Conservation (phyloP, 257 asterid genomes). For the Fraxinus excelsior region DNA sequence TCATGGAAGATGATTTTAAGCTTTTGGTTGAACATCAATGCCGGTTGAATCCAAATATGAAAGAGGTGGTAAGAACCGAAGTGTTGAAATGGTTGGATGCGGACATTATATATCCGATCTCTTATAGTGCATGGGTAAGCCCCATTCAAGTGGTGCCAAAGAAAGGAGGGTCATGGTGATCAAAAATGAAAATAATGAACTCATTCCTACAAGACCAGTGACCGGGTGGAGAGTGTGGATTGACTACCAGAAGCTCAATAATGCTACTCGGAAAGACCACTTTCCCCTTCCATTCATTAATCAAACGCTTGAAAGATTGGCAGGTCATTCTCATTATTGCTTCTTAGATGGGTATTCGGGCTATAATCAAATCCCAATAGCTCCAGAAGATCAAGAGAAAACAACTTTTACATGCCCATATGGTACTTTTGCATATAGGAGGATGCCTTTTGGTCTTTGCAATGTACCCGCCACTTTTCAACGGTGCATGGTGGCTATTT, state of each 20-base stretch:
- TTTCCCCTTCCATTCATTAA: not conserved
- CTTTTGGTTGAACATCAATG: not conserved
- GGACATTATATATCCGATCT: not conserved
- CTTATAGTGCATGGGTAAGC: not conserved
- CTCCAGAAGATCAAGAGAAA: not conserved
- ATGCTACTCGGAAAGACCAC: too few species aligned
- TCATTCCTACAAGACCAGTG: not conserved
- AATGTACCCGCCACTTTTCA: not conserved
- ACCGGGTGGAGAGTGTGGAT: not conserved
- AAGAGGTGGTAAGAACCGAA: not conserved
- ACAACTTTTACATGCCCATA: not conserved
- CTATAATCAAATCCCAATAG: too few species aligned
- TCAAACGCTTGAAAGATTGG: not conserved
- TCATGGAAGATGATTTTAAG: too few species aligned
- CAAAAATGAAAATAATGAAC: not conserved
- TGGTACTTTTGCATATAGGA: not conserved
- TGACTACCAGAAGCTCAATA: too few species aligned
- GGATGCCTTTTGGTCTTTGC: not conserved
- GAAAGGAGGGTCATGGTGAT: not conserved
- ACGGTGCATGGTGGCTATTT: not conserved
- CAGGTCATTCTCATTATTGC: not conserved
- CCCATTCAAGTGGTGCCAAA: not conserved
- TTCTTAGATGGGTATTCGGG: not conserved
- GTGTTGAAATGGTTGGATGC: not conserved
- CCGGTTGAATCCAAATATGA: not conserved